Evolutionary conservation across 164 flowering plant species (phyloP).

Genomic region (Piper longum): DNA sequence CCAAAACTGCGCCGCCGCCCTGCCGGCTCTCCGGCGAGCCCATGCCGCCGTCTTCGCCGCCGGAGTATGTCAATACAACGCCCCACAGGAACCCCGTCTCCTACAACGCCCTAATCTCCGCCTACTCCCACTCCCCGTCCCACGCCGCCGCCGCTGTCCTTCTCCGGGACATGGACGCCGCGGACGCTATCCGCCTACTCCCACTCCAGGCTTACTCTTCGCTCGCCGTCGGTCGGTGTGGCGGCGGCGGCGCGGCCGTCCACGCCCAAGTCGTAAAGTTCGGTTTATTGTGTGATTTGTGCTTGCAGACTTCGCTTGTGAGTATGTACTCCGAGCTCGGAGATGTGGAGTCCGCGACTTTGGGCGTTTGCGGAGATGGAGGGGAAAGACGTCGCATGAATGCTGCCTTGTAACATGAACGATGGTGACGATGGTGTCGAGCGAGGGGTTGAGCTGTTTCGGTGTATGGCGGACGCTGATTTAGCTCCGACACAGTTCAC

Average conservation of each 20-base stretch:
- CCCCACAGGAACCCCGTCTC: constrained; percentile 56
- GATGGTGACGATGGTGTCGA: constrained; percentile 24
- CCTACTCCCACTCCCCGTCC: constrained; percentile 34
- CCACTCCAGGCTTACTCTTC: too few species aligned
- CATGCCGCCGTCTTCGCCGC: constrained; percentile 62
- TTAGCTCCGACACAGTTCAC: constrained; percentile 44
- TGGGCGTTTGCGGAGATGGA: constrained; percentile 23
- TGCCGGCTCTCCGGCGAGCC: constrained; percentile 47
- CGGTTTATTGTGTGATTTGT: constrained; percentile 33
- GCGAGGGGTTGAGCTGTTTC: constrained; percentile 31
- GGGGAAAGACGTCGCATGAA: constrained; percentile 42
- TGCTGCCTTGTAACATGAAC: constrained; percentile 68
- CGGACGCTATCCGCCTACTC: constrained; percentile 25
- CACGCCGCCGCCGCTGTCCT: constrained; percentile 25
- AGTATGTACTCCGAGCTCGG: constrained; percentile 60
- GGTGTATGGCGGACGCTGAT: constrained; percentile 33
- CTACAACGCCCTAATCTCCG: constrained; percentile 58
- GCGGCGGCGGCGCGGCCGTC: constrained; percentile 33
- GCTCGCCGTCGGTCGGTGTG: too few species aligned
- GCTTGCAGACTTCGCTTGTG: constrained; percentile 57
- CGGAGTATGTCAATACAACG: constrained; percentile 60
- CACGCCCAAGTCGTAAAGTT: constrained; percentile 41
- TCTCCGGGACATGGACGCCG: constrained; percentile 21
- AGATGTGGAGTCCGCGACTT: constrained; percentile 36
- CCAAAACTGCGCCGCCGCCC: constrained; percentile 43